phyloP scores from a whole-genome alignment of 768 basidiomycete species.

The Pisolithus orientalis region DNA sequence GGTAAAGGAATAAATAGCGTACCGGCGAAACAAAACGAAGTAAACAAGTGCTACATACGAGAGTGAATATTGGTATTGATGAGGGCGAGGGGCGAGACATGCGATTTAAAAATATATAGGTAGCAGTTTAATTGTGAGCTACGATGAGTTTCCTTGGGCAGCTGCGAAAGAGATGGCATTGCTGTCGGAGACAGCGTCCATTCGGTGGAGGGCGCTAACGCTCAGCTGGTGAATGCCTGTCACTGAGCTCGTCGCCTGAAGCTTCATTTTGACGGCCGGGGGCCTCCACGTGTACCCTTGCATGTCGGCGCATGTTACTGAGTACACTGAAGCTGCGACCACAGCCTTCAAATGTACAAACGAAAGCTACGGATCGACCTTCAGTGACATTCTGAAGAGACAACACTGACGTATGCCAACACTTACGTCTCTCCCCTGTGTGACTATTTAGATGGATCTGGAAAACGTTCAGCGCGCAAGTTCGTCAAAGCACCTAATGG shows the following conservation, averaged over 20 bases:
- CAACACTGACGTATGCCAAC: background rate
- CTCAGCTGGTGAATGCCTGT: constrained; percentile 24
- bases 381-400: constrained; percentile 8
- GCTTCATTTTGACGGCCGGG: constrained; percentile 30
- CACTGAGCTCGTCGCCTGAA: constrained; percentile 42
- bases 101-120: no score
- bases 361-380: constrained; percentile 47
- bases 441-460: constrained; percentile 84
- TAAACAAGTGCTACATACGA: no score
- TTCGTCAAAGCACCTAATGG: background rate
- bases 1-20: no score
- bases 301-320: constrained; percentile 85
- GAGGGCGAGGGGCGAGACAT: no score
- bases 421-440: constrained; percentile 80
- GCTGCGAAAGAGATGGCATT: constrained; percentile 4
- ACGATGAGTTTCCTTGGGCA: no score
- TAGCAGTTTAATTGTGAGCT: no score
- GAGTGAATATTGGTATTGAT: no score
- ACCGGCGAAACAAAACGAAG: no score
- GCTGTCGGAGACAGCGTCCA: background rate
- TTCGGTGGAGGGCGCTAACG: constrained; percentile 1
- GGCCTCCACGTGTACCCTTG: constrained; percentile 55
- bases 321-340: constrained; percentile 80
- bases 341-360: constrained; percentile 69
- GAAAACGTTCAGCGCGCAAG: constrained; percentile 5